Evolutionary conservation across 192 early-diverging fungal species (phyloP), one percentile per base, ranked within the genome.

Genomic region (Coemansia sp.): DNA sequence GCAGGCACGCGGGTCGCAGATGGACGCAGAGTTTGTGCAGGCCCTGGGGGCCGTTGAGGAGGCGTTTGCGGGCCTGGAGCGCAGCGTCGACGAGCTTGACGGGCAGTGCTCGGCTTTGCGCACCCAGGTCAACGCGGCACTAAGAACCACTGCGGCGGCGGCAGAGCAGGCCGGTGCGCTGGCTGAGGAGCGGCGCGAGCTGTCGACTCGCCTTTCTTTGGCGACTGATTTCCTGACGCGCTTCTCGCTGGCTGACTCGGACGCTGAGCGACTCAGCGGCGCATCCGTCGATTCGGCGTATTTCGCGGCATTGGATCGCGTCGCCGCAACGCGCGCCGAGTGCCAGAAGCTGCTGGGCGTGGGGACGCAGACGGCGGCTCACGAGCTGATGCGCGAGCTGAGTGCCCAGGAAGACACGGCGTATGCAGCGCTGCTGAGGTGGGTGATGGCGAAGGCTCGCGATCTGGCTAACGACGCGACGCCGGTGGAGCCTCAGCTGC

Each of bases 1-100:
- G 79, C 67, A 68, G 14, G 62, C 40, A 17, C 56, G 54, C 3
- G 21, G 53, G 10, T 40, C 59, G 19, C 57, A 59, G 24, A 35
- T 77, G 62, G 75, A 82, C 65, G 54, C 51, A 10, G 69, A 72
- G 13, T 82, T 82, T 66, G 71, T 68, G 6, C 46, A 13, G 6
- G 60, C 70, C n/a, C 68, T 82, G 56, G 60, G 44, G 13, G 27
- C 50, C 19, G 79, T 77, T 19, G 65, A 82, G 31, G 50, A 19
- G 3, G 72, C 68, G 19, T 82, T 82, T 67, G 67, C 41, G 11
- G 64, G 70, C 27, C 62, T 82, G 4, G 79, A 82, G 46, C 24
- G 8, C 42, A 62, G 62, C 51, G 69, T 82, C 13, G 46, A 45
- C 3, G 21, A 34, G 17, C 41, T 82, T 35, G 75, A 74, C 44